Evolutionary conservation across 2,329 filamentous ascomycete genomes (phyloP).

Genomic region (Diplodia mutila): DNA sequence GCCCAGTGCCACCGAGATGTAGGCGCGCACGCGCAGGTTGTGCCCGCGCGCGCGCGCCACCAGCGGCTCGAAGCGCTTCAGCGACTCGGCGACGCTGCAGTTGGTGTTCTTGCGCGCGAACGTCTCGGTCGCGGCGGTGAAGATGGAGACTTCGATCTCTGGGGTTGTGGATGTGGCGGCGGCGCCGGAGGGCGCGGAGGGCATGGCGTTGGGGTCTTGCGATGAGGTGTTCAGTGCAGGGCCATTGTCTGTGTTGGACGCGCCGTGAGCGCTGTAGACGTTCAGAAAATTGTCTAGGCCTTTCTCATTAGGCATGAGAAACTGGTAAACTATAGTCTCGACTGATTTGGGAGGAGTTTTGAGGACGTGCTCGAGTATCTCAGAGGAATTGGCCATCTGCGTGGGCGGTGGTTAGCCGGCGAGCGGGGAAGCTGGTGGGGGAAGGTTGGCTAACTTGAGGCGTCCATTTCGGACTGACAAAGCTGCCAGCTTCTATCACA

Average conservation of each 20-base stretch:
- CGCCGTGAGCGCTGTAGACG: slow-evolving; percentile 53
- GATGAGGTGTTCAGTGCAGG: slow-evolving; percentile 50
- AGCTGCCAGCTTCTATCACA: slow-evolving; percentile 79
- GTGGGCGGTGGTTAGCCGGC: slow-evolving; percentile 28
- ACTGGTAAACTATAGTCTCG: slow-evolving; percentile 71
- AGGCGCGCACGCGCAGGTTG: slow-evolving; percentile 72
- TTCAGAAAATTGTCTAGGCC: slow-evolving; percentile 67
- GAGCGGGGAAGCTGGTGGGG: slow-evolving; percentile 20
- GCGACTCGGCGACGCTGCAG: slow-evolving; percentile 74
- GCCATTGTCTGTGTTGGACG: slow-evolving; percentile 45
- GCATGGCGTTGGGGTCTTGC: slow-evolving; percentile 48
- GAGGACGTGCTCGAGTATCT: slow-evolving; percentile 73
- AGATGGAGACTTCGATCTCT: slow-evolving; percentile 77
- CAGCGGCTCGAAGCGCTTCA: slow-evolving; percentile 70
- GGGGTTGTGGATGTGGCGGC: slow-evolving; percentile 42
- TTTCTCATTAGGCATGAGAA: slow-evolving; percentile 77
- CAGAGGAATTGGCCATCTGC: slow-evolving; percentile 77
- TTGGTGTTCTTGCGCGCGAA: slow-evolving; percentile 85
- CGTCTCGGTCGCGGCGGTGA: slow-evolving; percentile 78
- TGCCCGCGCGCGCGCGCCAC: slow-evolving; percentile 68
- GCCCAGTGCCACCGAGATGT: slow-evolving; percentile 73
- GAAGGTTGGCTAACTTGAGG: slow-evolving; percentile 57
- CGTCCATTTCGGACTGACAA: slow-evolving; percentile 83
- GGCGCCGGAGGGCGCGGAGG: slow-evolving; percentile 39
- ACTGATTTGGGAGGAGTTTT: slow-evolving; percentile 58